Percentiles rank a stretch among this genome's conserved stretches.
Conservation (phyloP, 495 filamentous ascomycete genomes). For the Penicillium psychrofluorescens region DNA sequence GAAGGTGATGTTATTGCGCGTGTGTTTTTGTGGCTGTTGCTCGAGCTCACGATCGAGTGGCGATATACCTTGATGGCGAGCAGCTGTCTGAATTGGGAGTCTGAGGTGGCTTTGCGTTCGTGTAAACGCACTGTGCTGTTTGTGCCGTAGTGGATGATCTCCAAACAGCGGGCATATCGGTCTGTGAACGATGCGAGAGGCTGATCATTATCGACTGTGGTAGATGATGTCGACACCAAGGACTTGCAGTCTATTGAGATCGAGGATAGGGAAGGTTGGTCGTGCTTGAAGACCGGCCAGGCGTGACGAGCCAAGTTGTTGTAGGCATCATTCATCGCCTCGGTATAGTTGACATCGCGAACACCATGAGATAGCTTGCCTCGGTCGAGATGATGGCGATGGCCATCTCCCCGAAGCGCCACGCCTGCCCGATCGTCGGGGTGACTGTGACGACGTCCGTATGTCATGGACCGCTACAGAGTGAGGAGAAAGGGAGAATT, state of each 20-base stretch:
- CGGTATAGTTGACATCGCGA: background rate
- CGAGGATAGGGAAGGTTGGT: conserved; percentile 2
- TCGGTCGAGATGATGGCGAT: conserved; percentile 10
- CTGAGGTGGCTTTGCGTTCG: conserved; percentile 3
- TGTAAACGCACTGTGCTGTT: conserved; percentile 23
- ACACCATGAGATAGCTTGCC: conserved; percentile 2
- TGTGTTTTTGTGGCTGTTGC: conserved; percentile 51
- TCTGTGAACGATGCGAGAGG: conserved; percentile 6
- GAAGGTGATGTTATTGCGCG: conserved; percentile 68
- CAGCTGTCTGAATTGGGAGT: conserved; percentile 44
- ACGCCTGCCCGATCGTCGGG: conserved; percentile 6
- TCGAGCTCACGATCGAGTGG: conserved; percentile 67
- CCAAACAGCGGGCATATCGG: conserved; percentile 21
- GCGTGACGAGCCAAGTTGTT: conserved; percentile 1
- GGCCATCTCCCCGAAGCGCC: conserved; percentile 3
- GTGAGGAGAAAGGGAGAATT: background rate
- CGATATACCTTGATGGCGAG: conserved; percentile 95
- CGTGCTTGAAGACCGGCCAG: conserved; percentile 2
- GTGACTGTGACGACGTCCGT: conserved; percentile 1
- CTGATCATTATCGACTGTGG: background rate
- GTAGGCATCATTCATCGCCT: background rate
- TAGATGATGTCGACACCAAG: conserved; percentile 6
- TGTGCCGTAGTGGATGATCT: conserved; percentile 26
- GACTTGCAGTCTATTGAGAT: conserved; percentile 10
- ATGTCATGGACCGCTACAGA: conserved; percentile 8